A percentile compares a stretch with the other conserved stretches of the same genome.
These are phyloP conservation scores for Podaxis rugospora DNA, from an alignment of 768 basidiomycete species.

Conservation along the genomic window DNA sequence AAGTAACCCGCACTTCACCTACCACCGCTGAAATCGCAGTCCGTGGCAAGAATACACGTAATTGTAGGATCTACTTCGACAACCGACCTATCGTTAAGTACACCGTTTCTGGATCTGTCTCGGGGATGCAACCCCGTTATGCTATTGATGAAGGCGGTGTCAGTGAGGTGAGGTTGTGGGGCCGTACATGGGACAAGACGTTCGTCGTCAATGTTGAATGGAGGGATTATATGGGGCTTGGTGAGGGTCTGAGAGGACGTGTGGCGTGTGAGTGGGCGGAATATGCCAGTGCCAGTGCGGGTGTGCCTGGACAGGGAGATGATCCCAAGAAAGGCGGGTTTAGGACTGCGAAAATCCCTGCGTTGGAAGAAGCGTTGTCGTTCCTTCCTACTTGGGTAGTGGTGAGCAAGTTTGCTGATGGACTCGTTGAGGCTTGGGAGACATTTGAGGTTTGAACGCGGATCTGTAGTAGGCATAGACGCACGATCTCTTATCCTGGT, in stretches of 20 bases:
- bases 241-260: conserved; percentile 30
- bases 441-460: conserved; percentile 23
- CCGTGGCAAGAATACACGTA: conserved; percentile 56
- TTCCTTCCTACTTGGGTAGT: conserved; percentile 68
- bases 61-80: conserved; percentile 58
- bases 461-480: too few species aligned
- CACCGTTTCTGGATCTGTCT: conserved; percentile 30
- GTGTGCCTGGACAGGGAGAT: conserved; percentile 27
- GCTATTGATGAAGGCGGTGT: conserved; percentile 26
- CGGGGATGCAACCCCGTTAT: conserved; percentile 38
- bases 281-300: conserved; percentile 46
- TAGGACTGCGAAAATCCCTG: conserved; percentile 49
- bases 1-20: conserved; percentile 33
- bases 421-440: conserved; percentile 53
- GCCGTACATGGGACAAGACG: conserved; percentile 49
- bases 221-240: conserved; percentile 20
- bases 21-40: conserved; percentile 46
- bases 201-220: conserved; percentile 54
- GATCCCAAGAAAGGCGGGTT: conserved; percentile 23
- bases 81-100: conserved; percentile 33
- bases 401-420: conserved; percentile 52
- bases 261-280: conserved; percentile 69
- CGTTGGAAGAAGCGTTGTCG: conserved; percentile 58
- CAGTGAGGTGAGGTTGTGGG: conserved; percentile 50
- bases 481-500: too few species aligned